Evolutionary conservation across 305 asterid species (phyloP).

Genomic region (Nicotiana rustica): DNA sequence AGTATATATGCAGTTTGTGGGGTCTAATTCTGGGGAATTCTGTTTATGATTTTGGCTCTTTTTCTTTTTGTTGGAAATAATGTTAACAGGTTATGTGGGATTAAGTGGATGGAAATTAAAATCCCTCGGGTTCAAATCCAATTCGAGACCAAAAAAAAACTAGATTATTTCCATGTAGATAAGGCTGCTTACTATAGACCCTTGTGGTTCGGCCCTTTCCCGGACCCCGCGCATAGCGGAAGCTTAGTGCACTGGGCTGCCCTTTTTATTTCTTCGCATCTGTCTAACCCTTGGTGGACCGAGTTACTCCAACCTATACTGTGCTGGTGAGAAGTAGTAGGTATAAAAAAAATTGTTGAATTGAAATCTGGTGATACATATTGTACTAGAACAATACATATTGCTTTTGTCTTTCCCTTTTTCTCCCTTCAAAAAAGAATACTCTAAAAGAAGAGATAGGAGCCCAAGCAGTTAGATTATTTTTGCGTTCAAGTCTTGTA

Average conservation of each 20-base stretch:
- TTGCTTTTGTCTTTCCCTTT: neutral
- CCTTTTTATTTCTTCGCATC: too few species aligned
- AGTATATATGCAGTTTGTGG: neutral
- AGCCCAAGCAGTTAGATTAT: neutral
- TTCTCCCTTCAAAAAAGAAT: neutral
- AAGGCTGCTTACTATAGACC: too few species aligned
- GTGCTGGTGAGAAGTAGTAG: too few species aligned
- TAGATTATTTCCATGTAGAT: too few species aligned
- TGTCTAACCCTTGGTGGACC: too few species aligned
- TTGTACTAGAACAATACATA: neutral
- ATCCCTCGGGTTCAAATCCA: too few species aligned
- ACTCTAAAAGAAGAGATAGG: neutral
- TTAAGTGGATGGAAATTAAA: neutral
- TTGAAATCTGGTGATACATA: neutral
- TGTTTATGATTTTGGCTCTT: neutral
- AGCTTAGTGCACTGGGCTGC: too few species aligned
- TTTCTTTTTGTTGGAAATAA: neutral
- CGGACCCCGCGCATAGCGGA: too few species aligned
- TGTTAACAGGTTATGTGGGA: neutral
- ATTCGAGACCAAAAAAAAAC: too few species aligned
- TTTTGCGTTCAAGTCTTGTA: neutral
- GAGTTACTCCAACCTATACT: too few species aligned
- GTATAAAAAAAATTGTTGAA: too few species aligned
- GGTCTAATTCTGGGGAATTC: neutral
- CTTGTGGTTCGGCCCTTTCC: too few species aligned